Evolutionary conservation across 2,329 filamentous ascomycete species (phyloP).

Genomic region (Colletotrichum sp.): DNA sequence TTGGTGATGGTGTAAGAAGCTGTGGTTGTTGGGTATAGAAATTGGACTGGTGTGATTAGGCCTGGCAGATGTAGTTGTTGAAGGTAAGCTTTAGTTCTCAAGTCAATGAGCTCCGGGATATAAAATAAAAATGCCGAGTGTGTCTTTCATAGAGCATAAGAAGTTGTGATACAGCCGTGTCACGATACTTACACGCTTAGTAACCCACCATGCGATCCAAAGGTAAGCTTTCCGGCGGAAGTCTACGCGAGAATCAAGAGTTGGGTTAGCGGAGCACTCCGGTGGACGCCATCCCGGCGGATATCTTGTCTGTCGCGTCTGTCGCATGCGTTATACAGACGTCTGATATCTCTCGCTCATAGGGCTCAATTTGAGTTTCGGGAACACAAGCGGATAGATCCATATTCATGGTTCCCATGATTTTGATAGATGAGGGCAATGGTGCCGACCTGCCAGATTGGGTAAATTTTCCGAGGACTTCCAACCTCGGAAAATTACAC

Average conservation of each 20-base stretch:
- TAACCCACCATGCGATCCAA: neutral
- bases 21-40: accelerated
- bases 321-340: neutral
- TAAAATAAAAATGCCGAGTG: neutral
- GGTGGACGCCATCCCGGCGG: neutral
- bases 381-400: neutral
- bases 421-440: neutral
- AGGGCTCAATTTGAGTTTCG: neutral
- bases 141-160: no score
- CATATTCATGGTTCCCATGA: neutral
- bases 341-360: neutral
- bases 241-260: neutral
- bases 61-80: accelerated
- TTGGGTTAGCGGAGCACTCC: neutral
- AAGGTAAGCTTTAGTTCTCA: neutral
- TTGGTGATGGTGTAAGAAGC: neutral
- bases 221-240: neutral
- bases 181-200: neutral
- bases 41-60: accelerated
- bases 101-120: neutral
- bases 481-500: neutral
- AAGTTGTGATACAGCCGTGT: neutral
- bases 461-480: neutral
- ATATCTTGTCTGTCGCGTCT: neutral
- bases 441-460: neutral